Conservation (phyloP, 352 stramenopile genomes). For the Phytopythium helicoides region DNA sequence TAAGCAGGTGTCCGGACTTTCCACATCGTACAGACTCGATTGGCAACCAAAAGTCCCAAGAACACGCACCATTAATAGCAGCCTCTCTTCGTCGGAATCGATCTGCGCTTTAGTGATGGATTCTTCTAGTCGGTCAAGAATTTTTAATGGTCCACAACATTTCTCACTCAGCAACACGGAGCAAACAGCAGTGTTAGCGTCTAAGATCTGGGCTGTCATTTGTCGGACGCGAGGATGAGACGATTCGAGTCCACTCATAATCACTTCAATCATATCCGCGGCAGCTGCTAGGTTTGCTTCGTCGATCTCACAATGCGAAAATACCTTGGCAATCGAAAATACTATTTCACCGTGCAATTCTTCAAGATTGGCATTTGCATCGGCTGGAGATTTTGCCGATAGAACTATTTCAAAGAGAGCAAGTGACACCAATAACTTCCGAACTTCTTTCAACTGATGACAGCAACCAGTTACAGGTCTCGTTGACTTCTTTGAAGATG, state of each 20-base stretch:
- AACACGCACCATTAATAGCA: conserved; percentile 23
- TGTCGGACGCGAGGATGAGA: neutral
- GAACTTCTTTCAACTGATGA: neutral
- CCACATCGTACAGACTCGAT: conserved; percentile 23
- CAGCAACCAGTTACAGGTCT: neutral
- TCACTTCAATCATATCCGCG: conserved; percentile 26
- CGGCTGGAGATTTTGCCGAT: neutral
- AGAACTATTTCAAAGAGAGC: conserved; percentile 23
- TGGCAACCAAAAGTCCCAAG: conserved; percentile 40
- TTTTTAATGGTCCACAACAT: neutral
- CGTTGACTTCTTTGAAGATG: neutral
- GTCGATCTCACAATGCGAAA: conserved; percentile 42
- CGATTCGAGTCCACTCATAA: conserved; percentile 24
- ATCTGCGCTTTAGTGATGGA: conserved; percentile 31
- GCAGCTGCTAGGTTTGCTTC: conserved; percentile 16
- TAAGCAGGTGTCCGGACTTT: conserved; percentile 42
- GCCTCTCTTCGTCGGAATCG: conserved; percentile 14
- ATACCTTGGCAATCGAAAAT: conserved; percentile 27
- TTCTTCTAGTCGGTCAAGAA: conserved; percentile 29
- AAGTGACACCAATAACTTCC: conserved; percentile 25
- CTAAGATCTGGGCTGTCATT: neutral
- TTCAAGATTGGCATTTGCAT: neutral
- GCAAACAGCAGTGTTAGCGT: neutral
- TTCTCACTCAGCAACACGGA: neutral
- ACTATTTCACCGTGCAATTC: conserved; percentile 19